These are phyloP conservation scores for Cyclostephanos tholiformis DNA, from an alignment of 108 stramenopile species.

Conservation along the genomic window DNA sequence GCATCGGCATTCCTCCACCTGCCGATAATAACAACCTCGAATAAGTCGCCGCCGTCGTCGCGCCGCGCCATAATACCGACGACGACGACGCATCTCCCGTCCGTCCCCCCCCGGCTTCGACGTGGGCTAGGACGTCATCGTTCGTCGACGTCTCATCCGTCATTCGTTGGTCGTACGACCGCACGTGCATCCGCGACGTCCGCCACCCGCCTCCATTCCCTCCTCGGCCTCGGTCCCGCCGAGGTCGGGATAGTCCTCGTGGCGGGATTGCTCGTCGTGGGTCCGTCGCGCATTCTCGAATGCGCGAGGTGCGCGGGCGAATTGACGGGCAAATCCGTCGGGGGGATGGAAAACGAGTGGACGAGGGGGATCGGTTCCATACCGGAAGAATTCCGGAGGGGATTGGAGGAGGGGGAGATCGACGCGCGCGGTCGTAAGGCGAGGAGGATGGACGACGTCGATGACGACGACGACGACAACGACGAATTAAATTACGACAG, in stretches of 20 bases:
- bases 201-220: constrained; percentile 29
- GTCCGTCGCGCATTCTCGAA: constrained; percentile 68
- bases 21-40: too few species aligned
- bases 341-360: constrained; percentile 19
- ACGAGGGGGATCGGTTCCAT: constrained; percentile 53
- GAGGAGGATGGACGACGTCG: constrained; percentile 60
- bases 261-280: constrained; percentile 65
- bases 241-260: constrained; percentile 71
- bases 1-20: too few species aligned
- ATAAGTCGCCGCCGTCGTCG: too few species aligned
- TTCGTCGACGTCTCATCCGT: too few species aligned
- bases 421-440: constrained; percentile 70
- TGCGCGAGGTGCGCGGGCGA: constrained; percentile 60
- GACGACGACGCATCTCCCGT: too few species aligned
- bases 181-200: constrained; percentile 16
- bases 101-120: too few species aligned
- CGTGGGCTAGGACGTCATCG: too few species aligned
- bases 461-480: constrained; percentile 16
- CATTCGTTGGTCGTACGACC: too few species aligned
- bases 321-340: constrained; percentile 65
- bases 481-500: too few species aligned
- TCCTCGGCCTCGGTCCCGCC: constrained; percentile 83
- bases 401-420: constrained; percentile 73
- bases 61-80: too few species aligned
- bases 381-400: constrained; percentile 83